Base-by-base conservation (phyloP, 2,329 filamentous ascomycete genomes). In the Metarhizium robertsii region DNA sequence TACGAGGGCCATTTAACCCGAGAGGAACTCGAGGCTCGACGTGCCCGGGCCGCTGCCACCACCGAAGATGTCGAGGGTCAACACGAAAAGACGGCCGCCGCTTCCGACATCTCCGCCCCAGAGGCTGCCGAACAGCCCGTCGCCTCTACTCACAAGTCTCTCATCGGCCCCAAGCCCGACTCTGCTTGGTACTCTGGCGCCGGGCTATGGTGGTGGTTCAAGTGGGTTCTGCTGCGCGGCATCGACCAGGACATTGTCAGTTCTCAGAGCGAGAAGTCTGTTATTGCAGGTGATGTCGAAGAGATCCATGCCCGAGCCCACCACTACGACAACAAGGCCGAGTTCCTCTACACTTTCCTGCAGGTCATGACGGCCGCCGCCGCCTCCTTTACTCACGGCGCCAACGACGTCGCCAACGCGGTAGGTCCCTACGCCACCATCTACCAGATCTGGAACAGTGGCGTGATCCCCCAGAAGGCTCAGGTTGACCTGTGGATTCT, bases 321-420 rank as follows among this genome's bases (percentile, higher is more conserved):
- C 32, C 80, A 84, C 64, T 86, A 78, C 66, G 76, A 84, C 66
- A 85, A 86, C 71, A 77, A 79, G 59, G 73, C 78, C 60, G 83
- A 86, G 67, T 80, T 80, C 69, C 72, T 81, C 51, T 85, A 80
- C 67, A 80, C 78, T 6, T 84, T 81, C 68, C 73, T 82, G 34
- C 81, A 83, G 61, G 67, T 84, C 61, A 73, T 83, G 69, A 83
- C 82, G 5, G 82, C 83, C 10, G 78, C 79, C 60, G 81, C 82
- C 36, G 79, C 82, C 14, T 84, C 81, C 3, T 85, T 86, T 59
- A 79, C 79, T 2, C 83, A 87, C 69, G 84, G 84, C 29, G 81
- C 83, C 61, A 87, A 87, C 66, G 84, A 87, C 58, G 79, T 87
- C 20, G 74, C 79, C 61, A 86, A 79, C 64, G 81, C 83, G 32